Evolutionary conservation across 371 early-diverging fungal species (phyloP).

Genomic region (Mortierella sp.): DNA sequence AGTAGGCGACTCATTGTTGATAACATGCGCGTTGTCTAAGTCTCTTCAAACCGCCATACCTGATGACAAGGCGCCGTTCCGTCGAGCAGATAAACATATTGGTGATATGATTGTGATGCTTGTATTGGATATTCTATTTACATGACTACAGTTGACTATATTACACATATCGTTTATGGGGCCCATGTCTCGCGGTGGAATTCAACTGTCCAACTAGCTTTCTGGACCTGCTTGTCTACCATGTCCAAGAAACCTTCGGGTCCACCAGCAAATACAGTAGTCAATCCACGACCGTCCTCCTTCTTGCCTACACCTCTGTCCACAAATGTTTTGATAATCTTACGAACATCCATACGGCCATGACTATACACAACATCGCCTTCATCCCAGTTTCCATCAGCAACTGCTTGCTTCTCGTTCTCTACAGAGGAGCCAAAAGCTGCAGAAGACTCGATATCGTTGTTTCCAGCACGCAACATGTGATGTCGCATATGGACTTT

Average conservation of each 20-base stretch:
- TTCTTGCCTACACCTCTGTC: slow-evolving; percentile 33
- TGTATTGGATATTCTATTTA: background rate
- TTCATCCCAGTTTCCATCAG: slow-evolving; percentile 54
- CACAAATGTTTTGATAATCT: slow-evolving; percentile 27
- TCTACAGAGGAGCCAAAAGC: slow-evolving; percentile 9
- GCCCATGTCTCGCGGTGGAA: slow-evolving; percentile 56
- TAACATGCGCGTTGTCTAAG: too few relatives aligned
- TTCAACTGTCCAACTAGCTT: slow-evolving; percentile 39
- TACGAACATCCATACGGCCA: slow-evolving; percentile 42
- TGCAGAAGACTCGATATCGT: slow-evolving; percentile 19
- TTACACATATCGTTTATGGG: slow-evolving; percentile 14
- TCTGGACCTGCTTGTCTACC: slow-evolving; percentile 39
- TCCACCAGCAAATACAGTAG: slow-evolving; percentile 48
- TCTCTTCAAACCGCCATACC: too few relatives aligned
- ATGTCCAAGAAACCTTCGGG: slow-evolving; percentile 43
- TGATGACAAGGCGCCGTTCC: too few relatives aligned
- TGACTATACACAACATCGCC: slow-evolving; percentile 44
- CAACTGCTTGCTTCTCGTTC: slow-evolving; percentile 19
- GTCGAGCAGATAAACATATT: too few relatives aligned
- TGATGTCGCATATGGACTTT: slow-evolving; percentile 35
- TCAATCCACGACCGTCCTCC: slow-evolving; percentile 30
- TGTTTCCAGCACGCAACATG: background rate
- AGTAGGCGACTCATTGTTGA: too few relatives aligned
- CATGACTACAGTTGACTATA: background rate
- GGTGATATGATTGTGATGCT: too few relatives aligned